Evolutionary conservation across 805 yeast species (phyloP).

Genomic region (Yamadazyma paraphyllophila): DNA sequence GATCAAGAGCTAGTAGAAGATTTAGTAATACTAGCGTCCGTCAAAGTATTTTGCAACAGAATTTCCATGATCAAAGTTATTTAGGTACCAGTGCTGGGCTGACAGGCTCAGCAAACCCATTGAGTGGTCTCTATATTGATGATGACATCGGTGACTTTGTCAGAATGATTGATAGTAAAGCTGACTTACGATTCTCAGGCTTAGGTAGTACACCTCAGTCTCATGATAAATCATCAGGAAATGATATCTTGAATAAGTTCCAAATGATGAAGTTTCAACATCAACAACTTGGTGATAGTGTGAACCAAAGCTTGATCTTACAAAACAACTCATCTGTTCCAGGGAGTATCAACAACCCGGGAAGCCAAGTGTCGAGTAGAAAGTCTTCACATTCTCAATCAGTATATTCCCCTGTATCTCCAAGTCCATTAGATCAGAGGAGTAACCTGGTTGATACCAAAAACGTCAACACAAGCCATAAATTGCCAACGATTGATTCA

Average conservation of each 20-base stretch:
- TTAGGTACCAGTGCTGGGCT: constrained; percentile 38
- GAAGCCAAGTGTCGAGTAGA: constrained; percentile 16
- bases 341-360: background rate
- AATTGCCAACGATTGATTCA: constrained; percentile 31
- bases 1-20: constrained; percentile 59
- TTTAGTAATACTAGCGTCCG: constrained; percentile 34
- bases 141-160: constrained; percentile 72
- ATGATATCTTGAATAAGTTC: constrained; percentile 50
- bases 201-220: constrained; percentile 1
- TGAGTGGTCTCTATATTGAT: constrained; percentile 47
- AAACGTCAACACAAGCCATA: background rate
- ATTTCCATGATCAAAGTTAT: constrained; percentile 17
- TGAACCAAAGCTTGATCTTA: constrained; percentile 47
- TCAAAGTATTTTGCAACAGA: constrained; percentile 25
- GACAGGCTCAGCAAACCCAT: constrained; percentile 32
- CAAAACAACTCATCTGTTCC: constrained; percentile 20
- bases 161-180: constrained; percentile 62
- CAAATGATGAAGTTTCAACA: constrained; percentile 53
- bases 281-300: constrained; percentile 54
- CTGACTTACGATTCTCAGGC: constrained; percentile 43
- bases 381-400: constrained; percentile 25
- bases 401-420: constrained; percentile 14
- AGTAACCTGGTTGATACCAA: background rate
- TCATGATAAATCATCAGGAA: constrained; percentile 14
- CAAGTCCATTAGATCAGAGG: constrained; percentile 16